Base-by-base conservation (phyloP, 2,329 filamentous ascomycete genomes). In the Monilinia fructigena region DNA sequence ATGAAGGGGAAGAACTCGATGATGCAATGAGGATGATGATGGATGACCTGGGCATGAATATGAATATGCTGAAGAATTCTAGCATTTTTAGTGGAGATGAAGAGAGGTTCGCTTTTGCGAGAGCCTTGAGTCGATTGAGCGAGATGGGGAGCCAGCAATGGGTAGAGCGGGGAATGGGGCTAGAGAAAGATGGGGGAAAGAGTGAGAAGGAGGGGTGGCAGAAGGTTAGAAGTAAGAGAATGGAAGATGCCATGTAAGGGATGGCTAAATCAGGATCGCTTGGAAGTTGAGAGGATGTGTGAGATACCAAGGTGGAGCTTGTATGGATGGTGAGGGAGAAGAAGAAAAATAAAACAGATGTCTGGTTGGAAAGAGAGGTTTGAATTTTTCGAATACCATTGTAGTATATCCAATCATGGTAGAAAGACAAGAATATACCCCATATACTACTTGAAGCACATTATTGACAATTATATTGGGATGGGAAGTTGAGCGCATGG, bases 111-210 rank as follows among this genome's bases (percentile, higher is more conserved):
- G 95, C 95, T 0, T 99, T 99, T 81, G 93, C 93, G 31, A 82
- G 95, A 64, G 95, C 95, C 1, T 78, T 98, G 72, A 93, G 89
- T 64, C 82, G 95, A 66, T 79, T 99, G 68, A 89, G 83, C 65
- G 93, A 98, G 79, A 99, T 99, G 95, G 92, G 93, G 26, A 95
- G 92, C 76, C 86, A 88, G 77, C 90, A 97, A 77, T 99, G 95
- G 95, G 91, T 98, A 3, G 94, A 98, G 79, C 80, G 93, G 18
- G 93, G 86, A 1, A 86, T 77, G 74, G 82, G 81, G 0, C 76
- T 82, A 70, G 77, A 78, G 74, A 76, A 75, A 42, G 72, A 76
- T 55, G 77, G 81, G 28, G 80, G 79, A 0, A 76, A 80, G 68
- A 74, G 77, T 47, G 82, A 83, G 68, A 79, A 77, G 58, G 79